Evolutionary conservation across 441 rosid genomes (phyloP), one percentile per base, ranked within the genome.

Genomic region (Adansonia grandidieri): DNA sequence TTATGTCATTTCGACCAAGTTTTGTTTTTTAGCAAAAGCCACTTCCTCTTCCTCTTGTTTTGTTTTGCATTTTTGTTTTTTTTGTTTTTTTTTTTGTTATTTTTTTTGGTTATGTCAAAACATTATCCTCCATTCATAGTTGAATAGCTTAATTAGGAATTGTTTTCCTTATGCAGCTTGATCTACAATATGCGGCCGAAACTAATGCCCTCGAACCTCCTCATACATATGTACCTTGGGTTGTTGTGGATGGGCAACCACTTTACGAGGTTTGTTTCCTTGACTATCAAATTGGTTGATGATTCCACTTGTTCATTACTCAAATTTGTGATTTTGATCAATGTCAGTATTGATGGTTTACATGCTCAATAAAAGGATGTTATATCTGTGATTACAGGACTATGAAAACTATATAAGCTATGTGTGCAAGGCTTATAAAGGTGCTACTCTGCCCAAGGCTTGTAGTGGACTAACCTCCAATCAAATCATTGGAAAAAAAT

Each of bases 211-310:
- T 94, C 54, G 78, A 87, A 81, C 98, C 98, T 48, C 93, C 98
- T 76, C 97, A 96, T 82, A 53, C 77, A 51, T 96, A 91, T 51
- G 99, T 96, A 70, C 98, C 99, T 2, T 96, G 99, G 98, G 97
- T 94, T 6, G 94, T 91, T 60, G 98, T 96, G 71, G 83, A 96
- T 86, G 98, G 97, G 50, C 88, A 88, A 80, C 98, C 99, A 45
- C 94, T 96, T 79, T 93, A 92, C 40, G 98, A 93, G 88, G 99
- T 96, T 85, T 9, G 88, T 79, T 81, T 67, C 60, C 63, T 75
- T 50, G 20, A 54, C 64, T 44, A 48, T 68, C 22, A 14, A 13
- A 13, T 15, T 11, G 13, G 47, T 57, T 71, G 51, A 15, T 10
- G 66, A 71, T 53, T 9, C 37, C 10, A 72, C 40, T 37, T 80